These are phyloP conservation scores for Marasmius tenuissimus DNA, from an alignment of 1,284 basidiomycete genomes.

Conservation along the genomic window DNA sequence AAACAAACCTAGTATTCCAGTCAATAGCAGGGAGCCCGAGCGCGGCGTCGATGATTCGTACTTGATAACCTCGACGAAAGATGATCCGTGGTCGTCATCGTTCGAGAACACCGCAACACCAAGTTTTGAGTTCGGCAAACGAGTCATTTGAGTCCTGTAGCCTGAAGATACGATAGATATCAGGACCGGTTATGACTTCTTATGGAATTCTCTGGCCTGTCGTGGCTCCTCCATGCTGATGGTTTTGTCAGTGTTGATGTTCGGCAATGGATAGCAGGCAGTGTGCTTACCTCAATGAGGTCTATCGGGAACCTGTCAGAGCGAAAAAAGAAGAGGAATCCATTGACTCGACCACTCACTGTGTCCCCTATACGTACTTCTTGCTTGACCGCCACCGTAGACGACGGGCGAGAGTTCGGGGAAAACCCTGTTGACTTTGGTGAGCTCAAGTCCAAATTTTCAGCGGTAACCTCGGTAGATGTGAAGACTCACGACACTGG, in stretches of 20 bases:
- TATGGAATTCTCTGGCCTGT: slow-evolving; percentile 13
- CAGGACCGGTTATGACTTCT: not conserved
- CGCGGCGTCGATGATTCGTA: slow-evolving; percentile 23
- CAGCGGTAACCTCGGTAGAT: not conserved
- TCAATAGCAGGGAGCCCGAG: slow-evolving; percentile 20
- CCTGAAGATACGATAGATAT: slow-evolving; percentile 9
- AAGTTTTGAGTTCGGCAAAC: slow-evolving; percentile 22
- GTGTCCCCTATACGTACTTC: slow-evolving; percentile 14
- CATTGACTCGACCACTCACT: not conserved
- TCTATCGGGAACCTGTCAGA: not conserved
- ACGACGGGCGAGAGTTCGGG: slow-evolving; percentile 15
- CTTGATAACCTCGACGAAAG: slow-evolving; percentile 18
- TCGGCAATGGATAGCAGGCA: not conserved
- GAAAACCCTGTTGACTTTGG: not conserved
- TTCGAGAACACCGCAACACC: slow-evolving; percentile 26
- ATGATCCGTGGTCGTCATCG: slow-evolving; percentile 18
- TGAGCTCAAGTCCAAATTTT: too few relatives aligned
- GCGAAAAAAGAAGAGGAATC: not conserved
- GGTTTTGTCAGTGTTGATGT: not conserved
- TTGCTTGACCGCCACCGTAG: slow-evolving; percentile 14
- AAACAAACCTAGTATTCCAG: slow-evolving; percentile 19
- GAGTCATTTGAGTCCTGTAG: slow-evolving; percentile 18
- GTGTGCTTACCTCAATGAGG: not conserved
- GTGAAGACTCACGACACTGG: slow-evolving; percentile 10
- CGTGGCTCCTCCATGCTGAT: slow-evolving; percentile 17